Conservation (phyloP, 768 basidiomycete genomes). For the Pleurotus sapidus region DNA sequence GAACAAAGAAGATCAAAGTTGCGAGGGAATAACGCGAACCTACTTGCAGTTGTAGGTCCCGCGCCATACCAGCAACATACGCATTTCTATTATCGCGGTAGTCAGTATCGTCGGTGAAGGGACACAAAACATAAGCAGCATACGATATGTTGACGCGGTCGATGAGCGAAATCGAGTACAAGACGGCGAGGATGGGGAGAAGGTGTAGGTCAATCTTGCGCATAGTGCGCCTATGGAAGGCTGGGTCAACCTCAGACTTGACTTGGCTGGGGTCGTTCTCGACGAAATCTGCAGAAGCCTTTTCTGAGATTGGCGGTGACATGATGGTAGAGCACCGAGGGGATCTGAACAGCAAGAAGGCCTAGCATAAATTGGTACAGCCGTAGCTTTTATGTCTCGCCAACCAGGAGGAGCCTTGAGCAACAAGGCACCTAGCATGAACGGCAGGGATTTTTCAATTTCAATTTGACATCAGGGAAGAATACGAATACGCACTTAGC, state of each 20-base stretch:
- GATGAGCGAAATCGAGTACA: constrained; percentile 3
- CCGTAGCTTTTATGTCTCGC: too few relatives aligned
- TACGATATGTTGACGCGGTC: constrained; percentile 4
- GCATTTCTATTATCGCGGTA: neutral
- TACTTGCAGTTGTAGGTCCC: neutral
- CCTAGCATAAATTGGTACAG: too few relatives aligned
- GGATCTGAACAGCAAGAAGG: too few relatives aligned
- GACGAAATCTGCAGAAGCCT: constrained; percentile 1
- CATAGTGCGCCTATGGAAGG: neutral
- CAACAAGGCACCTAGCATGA: too few relatives aligned
- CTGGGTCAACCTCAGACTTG: neutral
- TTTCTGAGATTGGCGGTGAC: neutral
- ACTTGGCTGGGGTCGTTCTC: neutral
- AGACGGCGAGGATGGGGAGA: constrained; percentile 1
- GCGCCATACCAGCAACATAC: constrained; percentile 1
- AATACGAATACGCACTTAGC: too few relatives aligned
- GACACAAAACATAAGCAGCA: neutral
- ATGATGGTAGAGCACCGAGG: too few relatives aligned
- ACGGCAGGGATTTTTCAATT: too few relatives aligned
- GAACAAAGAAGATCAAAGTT: constrained; percentile 1
- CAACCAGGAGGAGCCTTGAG: too few relatives aligned
- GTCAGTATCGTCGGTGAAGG: neutral
- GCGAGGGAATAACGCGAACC: constrained; percentile 3
- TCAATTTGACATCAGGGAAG: too few relatives aligned
- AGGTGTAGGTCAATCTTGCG: neutral